These are phyloP conservation scores for Davidsoniella eucalypti DNA, from an alignment of 2,329 filamentous ascomycete species.

Conservation along the genomic window DNA sequence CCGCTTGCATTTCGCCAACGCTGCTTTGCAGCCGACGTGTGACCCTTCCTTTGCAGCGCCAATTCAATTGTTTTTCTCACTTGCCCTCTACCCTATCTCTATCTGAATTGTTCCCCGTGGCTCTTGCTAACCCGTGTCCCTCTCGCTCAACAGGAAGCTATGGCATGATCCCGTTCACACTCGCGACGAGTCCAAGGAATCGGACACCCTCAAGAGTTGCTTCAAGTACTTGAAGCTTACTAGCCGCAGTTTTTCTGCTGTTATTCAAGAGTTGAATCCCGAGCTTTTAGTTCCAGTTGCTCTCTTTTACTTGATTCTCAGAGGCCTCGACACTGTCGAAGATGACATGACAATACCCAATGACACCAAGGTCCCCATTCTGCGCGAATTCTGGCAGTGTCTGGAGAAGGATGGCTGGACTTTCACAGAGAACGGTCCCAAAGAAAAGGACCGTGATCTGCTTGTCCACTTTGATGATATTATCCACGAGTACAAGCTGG, in stretches of 20 bases:
- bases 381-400: slow-evolving; percentile 65
- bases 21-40: background rate
- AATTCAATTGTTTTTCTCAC: background rate
- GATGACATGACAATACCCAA: slow-evolving; percentile 90
- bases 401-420: slow-evolving; percentile 81
- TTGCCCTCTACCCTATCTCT: background rate
- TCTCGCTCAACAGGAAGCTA: slow-evolving; percentile 52
- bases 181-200: slow-evolving; percentile 62
- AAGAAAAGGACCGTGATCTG: slow-evolving; percentile 88
- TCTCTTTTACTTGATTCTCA: slow-evolving; percentile 83
- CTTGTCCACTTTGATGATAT: slow-evolving; percentile 85
- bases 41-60: background rate
- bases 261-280: slow-evolving; percentile 90
- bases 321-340: slow-evolving; percentile 93
- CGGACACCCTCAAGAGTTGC: slow-evolving; percentile 58
- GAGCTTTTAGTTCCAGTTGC: slow-evolving; percentile 80
- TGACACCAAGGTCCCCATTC: slow-evolving; percentile 66
- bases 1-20: background rate
- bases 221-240: slow-evolving; percentile 76
- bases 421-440: slow-evolving; percentile 66
- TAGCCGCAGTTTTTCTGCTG: slow-evolving; percentile 79
- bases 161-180: slow-evolving; percentile 91
- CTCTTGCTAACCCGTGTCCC: slow-evolving; percentile 1
- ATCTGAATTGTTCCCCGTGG: slow-evolving; percentile 4
- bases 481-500: slow-evolving; percentile 68